Conservation (phyloP, 2,329 filamentous ascomycete species). For the Grosmannia clavigera region DNA sequence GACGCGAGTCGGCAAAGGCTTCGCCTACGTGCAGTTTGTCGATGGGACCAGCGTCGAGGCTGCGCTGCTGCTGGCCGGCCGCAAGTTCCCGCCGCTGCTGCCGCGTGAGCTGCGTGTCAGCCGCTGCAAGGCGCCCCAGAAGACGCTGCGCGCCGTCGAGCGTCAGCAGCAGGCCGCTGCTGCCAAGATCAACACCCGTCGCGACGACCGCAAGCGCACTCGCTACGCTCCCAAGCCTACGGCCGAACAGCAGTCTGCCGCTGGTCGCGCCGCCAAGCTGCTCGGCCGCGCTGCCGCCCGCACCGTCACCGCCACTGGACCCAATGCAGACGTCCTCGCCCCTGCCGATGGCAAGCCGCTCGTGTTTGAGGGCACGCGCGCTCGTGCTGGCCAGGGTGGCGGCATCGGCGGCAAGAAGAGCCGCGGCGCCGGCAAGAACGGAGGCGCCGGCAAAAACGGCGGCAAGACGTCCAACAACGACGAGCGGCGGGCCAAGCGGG, state of each 20-base stretch:
- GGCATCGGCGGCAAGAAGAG: constrained; percentile 21
- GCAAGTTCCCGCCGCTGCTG: constrained; percentile 91
- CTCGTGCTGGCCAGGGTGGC: constrained; percentile 52
- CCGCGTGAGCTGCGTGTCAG: constrained; percentile 76
- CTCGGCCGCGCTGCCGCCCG: constrained; percentile 47
- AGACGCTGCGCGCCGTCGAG: constrained; percentile 41
- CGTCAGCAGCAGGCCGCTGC: constrained; percentile 27
- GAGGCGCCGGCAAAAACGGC: not conserved
- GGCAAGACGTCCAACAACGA: constrained; percentile 32
- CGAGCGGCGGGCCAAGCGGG: constrained; percentile 13
- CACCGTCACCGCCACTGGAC: not conserved
- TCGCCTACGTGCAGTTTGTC: constrained; percentile 94
- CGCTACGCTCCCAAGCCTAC: constrained; percentile 60
- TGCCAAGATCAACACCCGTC: constrained; percentile 18
- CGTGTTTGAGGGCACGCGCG: constrained; percentile 72
- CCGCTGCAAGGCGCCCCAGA: constrained; percentile 65
- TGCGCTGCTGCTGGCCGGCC: constrained; percentile 77
- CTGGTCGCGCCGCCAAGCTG: constrained; percentile 62
- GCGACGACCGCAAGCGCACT: constrained; percentile 18
- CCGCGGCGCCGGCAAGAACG: constrained; percentile 30
- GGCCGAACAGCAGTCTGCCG: constrained; percentile 51
- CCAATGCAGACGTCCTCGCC: not conserved
- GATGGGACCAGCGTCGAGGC: constrained; percentile 81
- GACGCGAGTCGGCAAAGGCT: constrained; percentile 89
- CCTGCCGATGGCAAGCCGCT: constrained; percentile 35